Evolutionary conservation across 2,329 filamentous ascomycete genomes (phyloP), one percentile per base, ranked within the genome.

Genomic region (Fusarium sp.): DNA sequence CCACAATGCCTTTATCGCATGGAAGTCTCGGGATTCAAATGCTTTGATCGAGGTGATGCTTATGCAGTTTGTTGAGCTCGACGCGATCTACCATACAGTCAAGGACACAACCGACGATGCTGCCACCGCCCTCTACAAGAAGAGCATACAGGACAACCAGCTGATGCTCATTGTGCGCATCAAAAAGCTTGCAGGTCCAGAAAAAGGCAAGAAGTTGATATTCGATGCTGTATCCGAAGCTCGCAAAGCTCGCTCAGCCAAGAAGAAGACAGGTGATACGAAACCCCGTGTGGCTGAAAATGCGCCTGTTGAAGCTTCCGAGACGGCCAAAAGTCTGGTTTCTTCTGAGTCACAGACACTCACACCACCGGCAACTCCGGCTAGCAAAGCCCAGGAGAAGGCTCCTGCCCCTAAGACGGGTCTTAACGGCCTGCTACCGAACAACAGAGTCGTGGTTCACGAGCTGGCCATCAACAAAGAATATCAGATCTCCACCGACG

Each of bases 31-130:
- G 51, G 92, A 95, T 75, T 92, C 91, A 0, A 89, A 89, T 53
- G 89, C 91, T 0, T 82, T 96, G 6, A 88, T 95, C 51, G 91
- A 94, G 71, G 90, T 93, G 55, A 94, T 96, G 92, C 84, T 95
- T n/a, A 86, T 92, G 73, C 91, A 93, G 67, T 94, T 95, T 76
- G 91, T 94, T 19, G 92, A 94, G 74, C 85, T 96, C 3, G 92
- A 96, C 73, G 90, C 90, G 34, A 95, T 95, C 46, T 91, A 91
- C 83, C 91, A 94, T 74, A 92, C 90, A 4, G 91, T 96, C 75
- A 94, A 93, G 76, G 89, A 93, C 71, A 89, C 89, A 51, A 91
- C 88, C 1, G 89, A 92, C 46, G 88, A 90, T 38, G 87, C 89
- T 17, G 91, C 93, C 4, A 87, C 91, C 1, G 88, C 87, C 19